phyloP scores from a whole-genome alignment of 2,329 filamentous ascomycete genomes.

The Fonsecaea monophora region DNA sequence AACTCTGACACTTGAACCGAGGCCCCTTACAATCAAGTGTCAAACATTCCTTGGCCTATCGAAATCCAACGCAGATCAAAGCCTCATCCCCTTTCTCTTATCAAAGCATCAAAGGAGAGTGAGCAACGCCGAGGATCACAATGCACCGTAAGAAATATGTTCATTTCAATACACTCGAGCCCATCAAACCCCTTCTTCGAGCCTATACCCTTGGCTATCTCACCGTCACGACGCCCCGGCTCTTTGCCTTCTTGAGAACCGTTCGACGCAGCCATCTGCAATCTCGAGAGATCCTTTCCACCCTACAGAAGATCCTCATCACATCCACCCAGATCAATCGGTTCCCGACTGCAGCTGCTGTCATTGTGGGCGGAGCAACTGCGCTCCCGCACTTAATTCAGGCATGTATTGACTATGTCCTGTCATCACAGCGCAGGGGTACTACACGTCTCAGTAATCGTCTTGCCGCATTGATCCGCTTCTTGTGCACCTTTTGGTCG shows the following conservation, averaged over 20 bases:
- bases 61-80: neutral
- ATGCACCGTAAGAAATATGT: constrained; percentile 15
- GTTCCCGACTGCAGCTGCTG: constrained; percentile 51
- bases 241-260: constrained; percentile 50
- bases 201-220: constrained; percentile 59
- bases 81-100: neutral
- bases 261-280: constrained; percentile 45
- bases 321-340: constrained; percentile 39
- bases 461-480: constrained; percentile 40
- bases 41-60: constrained; percentile 1
- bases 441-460: constrained; percentile 3
- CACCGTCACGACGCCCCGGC: constrained; percentile 54
- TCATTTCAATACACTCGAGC: constrained; percentile 21
- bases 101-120: neutral
- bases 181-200: constrained; percentile 45
- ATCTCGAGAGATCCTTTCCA: constrained; percentile 45
- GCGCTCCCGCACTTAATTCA: constrained; percentile 48
- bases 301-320: constrained; percentile 38
- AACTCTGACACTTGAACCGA: neutral
- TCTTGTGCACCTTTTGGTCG: constrained; percentile 56
- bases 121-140: neutral
- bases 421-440: constrained; percentile 27
- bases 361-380: constrained; percentile 60
- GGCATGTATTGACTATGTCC: constrained; percentile 41
- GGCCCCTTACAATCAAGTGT: neutral